Conservation (phyloP, 106 monocot genomes). For the Dendrobium nobile region DNA sequence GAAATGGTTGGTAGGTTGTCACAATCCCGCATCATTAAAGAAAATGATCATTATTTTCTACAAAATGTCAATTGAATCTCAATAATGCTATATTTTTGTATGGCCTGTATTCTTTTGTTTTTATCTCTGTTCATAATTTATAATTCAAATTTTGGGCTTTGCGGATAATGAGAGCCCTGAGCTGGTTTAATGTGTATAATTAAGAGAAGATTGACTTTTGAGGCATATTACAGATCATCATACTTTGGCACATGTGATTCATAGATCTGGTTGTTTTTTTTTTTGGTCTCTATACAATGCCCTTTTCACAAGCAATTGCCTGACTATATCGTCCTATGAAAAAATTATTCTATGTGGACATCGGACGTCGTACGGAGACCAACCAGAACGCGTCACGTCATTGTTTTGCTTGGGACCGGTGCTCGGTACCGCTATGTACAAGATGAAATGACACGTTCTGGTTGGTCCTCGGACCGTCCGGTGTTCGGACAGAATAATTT, state of each 20-base stretch:
- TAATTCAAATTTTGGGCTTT: not conserved
- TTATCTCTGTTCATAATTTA: not conserved
- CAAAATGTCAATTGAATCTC: not conserved
- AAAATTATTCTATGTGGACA: too few species aligned
- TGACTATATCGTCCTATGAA: too few species aligned
- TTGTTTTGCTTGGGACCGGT: too few species aligned
- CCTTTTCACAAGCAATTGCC: too few species aligned
- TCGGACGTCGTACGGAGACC: too few species aligned
- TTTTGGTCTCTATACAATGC: too few species aligned
- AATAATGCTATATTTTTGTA: not conserved
- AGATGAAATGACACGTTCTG: too few species aligned
- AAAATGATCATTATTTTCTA: not conserved
- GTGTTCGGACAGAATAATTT: too few species aligned
- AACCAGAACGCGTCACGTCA: too few species aligned
- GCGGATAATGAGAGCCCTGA: not conserved
- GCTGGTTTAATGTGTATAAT: not conserved
- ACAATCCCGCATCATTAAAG: not conserved
- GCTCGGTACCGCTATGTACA: too few species aligned
- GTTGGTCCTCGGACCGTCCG: too few species aligned
- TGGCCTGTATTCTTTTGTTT: not conserved
- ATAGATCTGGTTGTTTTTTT: too few species aligned
- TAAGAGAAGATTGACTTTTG: not conserved
- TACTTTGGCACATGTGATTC: not conserved
- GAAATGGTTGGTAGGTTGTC: conserved; percentile 2
- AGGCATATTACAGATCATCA: conserved; percentile 2